These are phyloP conservation scores for Remersonia thermophila DNA, from an alignment of 2,329 filamentous ascomycete genomes.

Conservation along the genomic window DNA sequence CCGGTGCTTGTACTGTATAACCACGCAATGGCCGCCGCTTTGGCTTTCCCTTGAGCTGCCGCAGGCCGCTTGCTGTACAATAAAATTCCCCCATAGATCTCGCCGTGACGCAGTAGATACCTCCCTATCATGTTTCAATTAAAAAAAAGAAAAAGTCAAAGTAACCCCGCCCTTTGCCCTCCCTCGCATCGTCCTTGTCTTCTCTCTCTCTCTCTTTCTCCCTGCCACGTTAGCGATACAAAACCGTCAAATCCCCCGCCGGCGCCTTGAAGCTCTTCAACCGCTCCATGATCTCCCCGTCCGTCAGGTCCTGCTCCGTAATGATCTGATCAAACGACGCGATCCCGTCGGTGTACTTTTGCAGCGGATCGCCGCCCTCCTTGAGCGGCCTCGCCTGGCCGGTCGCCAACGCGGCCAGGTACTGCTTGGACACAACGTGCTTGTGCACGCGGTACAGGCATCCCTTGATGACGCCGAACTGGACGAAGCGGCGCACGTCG, in stretches of 20 bases:
- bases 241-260: constrained; percentile 39
- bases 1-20: no score
- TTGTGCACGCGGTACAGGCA: constrained; percentile 88
- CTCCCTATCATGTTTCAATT: no score
- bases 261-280: constrained; percentile 45
- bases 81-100: no score
- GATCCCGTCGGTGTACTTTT: constrained; percentile 59
- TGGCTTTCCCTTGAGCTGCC: no score
- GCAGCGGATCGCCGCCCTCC: constrained; percentile 37
- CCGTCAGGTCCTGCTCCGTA: constrained; percentile 58
- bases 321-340: constrained; percentile 76
- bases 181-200: no score
- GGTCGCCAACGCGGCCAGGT: constrained; percentile 43
- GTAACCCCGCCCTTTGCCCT: no score
- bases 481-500: constrained; percentile 82
- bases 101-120: no score
- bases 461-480: constrained; percentile 92
- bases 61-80: no score
- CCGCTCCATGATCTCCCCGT: constrained; percentile 57
- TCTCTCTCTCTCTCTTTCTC: no score
- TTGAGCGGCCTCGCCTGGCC: constrained; percentile 32
- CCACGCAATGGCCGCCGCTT: no score
- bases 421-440: constrained; percentile 62
- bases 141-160: no score
- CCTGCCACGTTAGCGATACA: constrained; percentile 32